Base-by-base conservation (phyloP, 1,139 yeast species). In the Suhomyces bokatorum region DNA sequence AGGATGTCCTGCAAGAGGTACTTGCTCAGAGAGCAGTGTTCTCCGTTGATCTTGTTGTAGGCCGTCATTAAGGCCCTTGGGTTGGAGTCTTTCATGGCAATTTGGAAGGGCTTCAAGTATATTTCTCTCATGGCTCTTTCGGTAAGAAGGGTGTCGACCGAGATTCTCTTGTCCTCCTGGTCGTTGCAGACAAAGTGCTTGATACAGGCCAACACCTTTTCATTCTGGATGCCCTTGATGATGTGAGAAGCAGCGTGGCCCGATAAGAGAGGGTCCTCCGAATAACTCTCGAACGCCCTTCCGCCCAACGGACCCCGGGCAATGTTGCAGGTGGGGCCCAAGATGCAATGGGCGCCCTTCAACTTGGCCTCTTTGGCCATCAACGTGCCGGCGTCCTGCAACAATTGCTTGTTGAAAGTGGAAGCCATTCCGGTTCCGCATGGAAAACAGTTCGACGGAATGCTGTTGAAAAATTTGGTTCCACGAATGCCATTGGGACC, bases 401-500 rank as follows among this genome's bases (percentile, higher is more conserved):
- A 56, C 40, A 66, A 57, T 20, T 60, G 52, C 45, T 62, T 62
- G 54, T 64, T 63, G 56, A 65, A 56, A 17, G 60, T 63, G 6
- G 90, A 87, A 2, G 70, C 71, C 57, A 67, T 49, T 1, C 66
- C 72, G 6, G 72, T 66, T 15, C 72, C 72, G 50, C 70, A 67
- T 4, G 70, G 66, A 49, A 66, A 66, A 47, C 70, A 65, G 48
- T 63, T 64, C 36, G 71, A 64, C n/a, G 70, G 70, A 33, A 62
- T 60, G 7, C 65, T 58, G 46, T 66, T 57, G 51, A 66, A 63
- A 46, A 65, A 65, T 31, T 57, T 60, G 37, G 67, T 65, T 4
- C 72, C 72, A 44, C 72, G 55, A 32, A 67, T 56, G 30, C 72
- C 72, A 52, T 67, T 67, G 32, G 72, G 72, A 6, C 72, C 72